Base-by-base conservation (phyloP, 1,284 basidiomycete genomes). In the Sphaerobolus stellatus region DNA sequence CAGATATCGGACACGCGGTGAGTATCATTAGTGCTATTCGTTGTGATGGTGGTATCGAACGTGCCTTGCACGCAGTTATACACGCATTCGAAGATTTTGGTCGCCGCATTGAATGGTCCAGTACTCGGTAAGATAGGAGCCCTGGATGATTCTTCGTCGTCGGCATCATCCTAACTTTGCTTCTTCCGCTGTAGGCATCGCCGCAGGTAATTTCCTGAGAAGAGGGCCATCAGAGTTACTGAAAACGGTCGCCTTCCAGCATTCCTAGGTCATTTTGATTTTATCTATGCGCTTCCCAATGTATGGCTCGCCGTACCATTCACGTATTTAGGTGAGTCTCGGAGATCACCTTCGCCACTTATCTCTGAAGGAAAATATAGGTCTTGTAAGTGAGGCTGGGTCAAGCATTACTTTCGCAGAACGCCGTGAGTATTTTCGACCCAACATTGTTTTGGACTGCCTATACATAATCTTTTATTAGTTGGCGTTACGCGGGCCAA, bases 81-180 rank as follows among this genome's bases (percentile, higher is more conserved):
- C 59, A 77, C 76, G 1, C 86, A 88, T 59, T 75, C 73, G 59
- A 88, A 88, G 66, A 71, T 88, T 6, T 62, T 72, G 18, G 78
- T 88, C 25, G 85, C 84, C 27, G 85, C 84, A 22, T 61, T 88
- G 16, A 86, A 88, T 60, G 86, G 86, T 0, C 86, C 86, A 40
- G 86, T 86, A 4, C 81, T 88, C 79, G 86, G 84, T 82, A 65
- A 31, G 66, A 18, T n/a, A n/a, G n/a, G n/a, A n/a, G n/a, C n/a
- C n/a, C n/a, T n/a, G n/a, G n/a, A n/a, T n/a, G n/a, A n/a, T n/a
- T n/a, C n/a, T n/a, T n/a, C n/a, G n/a, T n/a, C n/a, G n/a, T n/a
- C n/a, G n/a, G n/a, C n/a, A n/a, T n/a, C n/a, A n/a, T 9, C 25
- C 59, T 7, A 7, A 30, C 27, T 20, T 25, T 24, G 36, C 8